These are phyloP conservation scores for Xylariaceae sp. DNA, from an alignment of 2,329 filamentous ascomycete species.

Conservation along the genomic window DNA sequence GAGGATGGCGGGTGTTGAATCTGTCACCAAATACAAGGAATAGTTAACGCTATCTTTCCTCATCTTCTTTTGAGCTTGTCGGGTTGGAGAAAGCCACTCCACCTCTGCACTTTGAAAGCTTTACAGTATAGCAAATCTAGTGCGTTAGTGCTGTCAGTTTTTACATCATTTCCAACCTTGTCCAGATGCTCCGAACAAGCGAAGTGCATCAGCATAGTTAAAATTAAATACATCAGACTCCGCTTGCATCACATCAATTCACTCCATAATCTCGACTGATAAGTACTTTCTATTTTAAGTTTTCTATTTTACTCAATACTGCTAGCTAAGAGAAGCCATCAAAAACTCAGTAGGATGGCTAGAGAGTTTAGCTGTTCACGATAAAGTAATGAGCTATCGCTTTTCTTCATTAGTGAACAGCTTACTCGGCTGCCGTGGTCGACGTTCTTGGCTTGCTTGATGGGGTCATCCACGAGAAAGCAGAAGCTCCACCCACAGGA, in stretches of 20 bases:
- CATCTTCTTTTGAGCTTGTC: constrained; percentile 33
- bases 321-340: constrained; percentile 23
- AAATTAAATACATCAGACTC: neutral
- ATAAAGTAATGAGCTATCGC: constrained; percentile 11
- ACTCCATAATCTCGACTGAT: neutral
- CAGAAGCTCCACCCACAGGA: constrained; percentile 88
- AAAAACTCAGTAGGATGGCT: constrained; percentile 4
- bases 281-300: constrained; percentile 22
- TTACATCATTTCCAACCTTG: constrained; percentile 11
- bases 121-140: constrained; percentile 4
- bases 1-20: constrained; percentile 86
- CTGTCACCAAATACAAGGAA: constrained; percentile 88
- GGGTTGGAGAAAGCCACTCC: neutral
- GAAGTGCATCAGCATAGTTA: neutral
- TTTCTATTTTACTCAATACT: constrained; percentile 21
- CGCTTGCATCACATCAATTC: neutral
- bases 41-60: constrained; percentile 66
- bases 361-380: constrained; percentile 1
- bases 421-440: constrained; percentile 45
- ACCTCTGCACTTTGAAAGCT: neutral
- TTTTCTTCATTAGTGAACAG: neutral
- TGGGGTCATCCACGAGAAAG: constrained; percentile 88
- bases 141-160: constrained; percentile 7
- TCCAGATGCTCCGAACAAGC: neutral
- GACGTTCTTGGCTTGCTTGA: constrained; percentile 51